Base-by-base conservation (phyloP, 768 basidiomycete genomes). In the Boletellus sp. region DNA sequence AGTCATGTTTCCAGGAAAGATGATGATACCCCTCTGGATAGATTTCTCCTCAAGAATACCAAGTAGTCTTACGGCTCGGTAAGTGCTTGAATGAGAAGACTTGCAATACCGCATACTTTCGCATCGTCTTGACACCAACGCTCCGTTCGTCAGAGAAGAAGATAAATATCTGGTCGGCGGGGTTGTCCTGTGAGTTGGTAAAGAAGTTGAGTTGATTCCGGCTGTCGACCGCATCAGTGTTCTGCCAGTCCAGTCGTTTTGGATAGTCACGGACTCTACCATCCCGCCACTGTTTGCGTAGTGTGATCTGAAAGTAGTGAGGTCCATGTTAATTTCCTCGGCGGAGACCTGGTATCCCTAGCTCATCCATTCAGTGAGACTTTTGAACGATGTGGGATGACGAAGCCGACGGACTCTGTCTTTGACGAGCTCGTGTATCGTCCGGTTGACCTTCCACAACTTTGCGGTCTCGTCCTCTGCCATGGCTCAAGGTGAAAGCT, bases 121-220 rank as follows among this genome's bases (percentile, higher is more conserved):
- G 78, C 92, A 98, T 97, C 4, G 94, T 92, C 70, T 96, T 95
- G 38, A 98, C 93, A 51, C 94, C 91, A 7, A 98, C 96, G 61
- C 90, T 92, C 68, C 76, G 81, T 70, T 98, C 96, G 40, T 94
- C 93, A n/a, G 92, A 85, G 71, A 95, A 99, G 68, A 90, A 97
- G 17, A 98, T 76, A 60, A 90, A 98, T 61, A 99, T 90, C 68
- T 90, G 87, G 60, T 93, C 85, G 9, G 72, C 69, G 22, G 81
- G 74, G 57, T 88, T 85, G 12, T 74, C 71, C 51, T 74, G 73
- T 15, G 83, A 81, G 56, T 87, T 84, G 11, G 93, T 92, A 69
- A 85, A 91, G 76, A 97, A 98, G 67, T 91, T 91, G 60, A 99
- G 79, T 56, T 84, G 83, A 60, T 78, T 81, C 55, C 94, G 93